Evolutionary conservation across 768 basidiomycete genomes (phyloP).

Genomic region (Boletales sp.): DNA sequence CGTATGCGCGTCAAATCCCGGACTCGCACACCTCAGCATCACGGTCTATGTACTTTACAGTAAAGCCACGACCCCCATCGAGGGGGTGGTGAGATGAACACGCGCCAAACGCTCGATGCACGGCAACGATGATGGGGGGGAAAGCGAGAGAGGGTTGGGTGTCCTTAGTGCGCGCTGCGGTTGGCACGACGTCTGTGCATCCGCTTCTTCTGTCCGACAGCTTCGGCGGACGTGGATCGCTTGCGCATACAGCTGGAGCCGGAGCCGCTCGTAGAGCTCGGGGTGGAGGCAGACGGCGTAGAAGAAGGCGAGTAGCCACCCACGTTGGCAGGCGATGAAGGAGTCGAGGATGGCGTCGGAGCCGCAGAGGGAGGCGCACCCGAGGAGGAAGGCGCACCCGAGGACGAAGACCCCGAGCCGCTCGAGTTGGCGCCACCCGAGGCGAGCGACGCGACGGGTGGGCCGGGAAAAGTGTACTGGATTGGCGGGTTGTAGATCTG

Average conservation of each 20-base stretch:
- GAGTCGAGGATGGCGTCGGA: neutral
- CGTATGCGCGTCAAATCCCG: neutral
- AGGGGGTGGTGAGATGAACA: conserved; percentile 1
- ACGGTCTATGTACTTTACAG: no score
- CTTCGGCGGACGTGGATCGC: conserved; percentile 1
- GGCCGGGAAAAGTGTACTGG: conserved; percentile 52
- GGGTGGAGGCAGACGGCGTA: neutral
- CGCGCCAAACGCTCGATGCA: no score
- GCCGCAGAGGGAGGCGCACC: neutral
- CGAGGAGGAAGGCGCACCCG: neutral
- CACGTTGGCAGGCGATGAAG: neutral
- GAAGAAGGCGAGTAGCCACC: conserved; percentile 2
- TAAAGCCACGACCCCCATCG: neutral
- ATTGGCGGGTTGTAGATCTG: conserved; percentile 27
- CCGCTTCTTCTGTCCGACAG: conserved; percentile 3
- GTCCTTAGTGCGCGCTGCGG: conserved; percentile 10
- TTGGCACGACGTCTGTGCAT: conserved; percentile 15
- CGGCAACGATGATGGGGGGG: neutral
- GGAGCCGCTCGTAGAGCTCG: conserved; percentile 4
- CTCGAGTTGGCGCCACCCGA: conserved; percentile 4
- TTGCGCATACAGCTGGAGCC: conserved; percentile 10
- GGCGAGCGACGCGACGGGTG: conserved; percentile 41
- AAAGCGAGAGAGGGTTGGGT: neutral
- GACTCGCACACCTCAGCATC: neutral
- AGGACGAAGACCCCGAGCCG: conserved; percentile 2